A percentile compares a stretch with the other conserved stretches of the same genome.
Evolutionary conservation across 768 basidiomycete species (phyloP).

Genomic region (Brasilioporus rufonigricans): DNA sequence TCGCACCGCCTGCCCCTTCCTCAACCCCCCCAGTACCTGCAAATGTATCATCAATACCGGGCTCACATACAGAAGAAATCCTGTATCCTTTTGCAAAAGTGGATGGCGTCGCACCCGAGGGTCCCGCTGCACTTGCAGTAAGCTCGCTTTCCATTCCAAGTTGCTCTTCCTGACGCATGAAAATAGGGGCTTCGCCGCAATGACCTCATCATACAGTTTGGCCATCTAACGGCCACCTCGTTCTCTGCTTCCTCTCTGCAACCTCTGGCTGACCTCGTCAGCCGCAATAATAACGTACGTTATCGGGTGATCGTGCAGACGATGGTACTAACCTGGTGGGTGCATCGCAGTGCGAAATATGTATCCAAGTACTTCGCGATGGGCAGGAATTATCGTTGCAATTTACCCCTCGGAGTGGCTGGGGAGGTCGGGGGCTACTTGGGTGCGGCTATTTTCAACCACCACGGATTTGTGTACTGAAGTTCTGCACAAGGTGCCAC

Average conservation of each 20-base stretch:
- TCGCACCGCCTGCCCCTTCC: constrained; percentile 1
- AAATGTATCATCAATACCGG: constrained; percentile 24
- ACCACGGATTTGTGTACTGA: constrained; percentile 1
- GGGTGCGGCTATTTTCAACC: constrained; percentile 50
- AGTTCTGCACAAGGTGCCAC: constrained; percentile 48
- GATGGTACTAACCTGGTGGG: not conserved
- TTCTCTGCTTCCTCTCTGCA: constrained; percentile 58
- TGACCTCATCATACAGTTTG: constrained; percentile 77
- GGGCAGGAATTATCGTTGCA: constrained; percentile 45
- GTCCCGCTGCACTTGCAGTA: constrained; percentile 85
- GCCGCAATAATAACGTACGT: constrained; percentile 75
- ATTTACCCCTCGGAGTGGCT: constrained; percentile 70
- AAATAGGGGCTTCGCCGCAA: constrained; percentile 62
- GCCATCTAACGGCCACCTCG: constrained; percentile 50
- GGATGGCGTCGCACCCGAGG: constrained; percentile 72
- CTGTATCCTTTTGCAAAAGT: constrained; percentile 73
- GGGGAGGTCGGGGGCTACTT: constrained; percentile 85
- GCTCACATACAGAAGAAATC: constrained; percentile 10
- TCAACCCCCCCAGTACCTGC: constrained; percentile 13
- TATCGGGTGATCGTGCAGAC: not conserved
- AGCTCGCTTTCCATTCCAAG: constrained; percentile 21
- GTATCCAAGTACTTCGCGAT: constrained; percentile 55
- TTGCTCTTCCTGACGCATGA: not conserved
- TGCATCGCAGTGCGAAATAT: constrained; percentile 50
- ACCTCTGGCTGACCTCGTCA: constrained; percentile 71